Evolutionary conservation across 2,329 filamentous ascomycete genomes (phyloP).

Genomic region (Neonectria neomacrospora): DNA sequence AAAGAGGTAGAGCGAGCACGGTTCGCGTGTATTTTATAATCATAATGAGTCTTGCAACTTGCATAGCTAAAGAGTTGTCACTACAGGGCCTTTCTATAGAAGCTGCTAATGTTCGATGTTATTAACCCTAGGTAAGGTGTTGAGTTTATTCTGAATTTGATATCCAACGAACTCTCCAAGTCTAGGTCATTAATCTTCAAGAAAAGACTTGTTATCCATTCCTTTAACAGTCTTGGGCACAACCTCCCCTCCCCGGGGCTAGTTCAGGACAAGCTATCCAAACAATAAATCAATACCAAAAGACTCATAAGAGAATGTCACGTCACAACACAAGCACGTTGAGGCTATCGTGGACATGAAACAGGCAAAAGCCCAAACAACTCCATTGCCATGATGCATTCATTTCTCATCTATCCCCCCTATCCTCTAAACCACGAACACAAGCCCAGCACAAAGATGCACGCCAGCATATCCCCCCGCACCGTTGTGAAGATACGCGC

Average conservation of each 20-base stretch:
- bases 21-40: not conserved
- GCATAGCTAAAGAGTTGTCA: not conserved
- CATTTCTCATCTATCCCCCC: not conserved
- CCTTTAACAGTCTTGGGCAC: too few species aligned
- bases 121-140: too few species aligned
- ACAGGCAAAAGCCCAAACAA: not conserved
- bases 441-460: constrained; percentile 78
- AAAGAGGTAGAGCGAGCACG: not conserved
- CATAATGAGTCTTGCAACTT: not conserved
- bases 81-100: not conserved
- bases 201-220: not conserved
- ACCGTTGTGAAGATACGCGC: constrained; percentile 78
- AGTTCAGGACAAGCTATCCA: not conserved
- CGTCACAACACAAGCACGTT: not conserved
- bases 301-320: not conserved
- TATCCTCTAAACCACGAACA: constrained; percentile 57
- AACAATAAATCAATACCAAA: not conserved
- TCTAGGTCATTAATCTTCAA: not conserved
- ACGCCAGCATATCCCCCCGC: constrained; percentile 77
- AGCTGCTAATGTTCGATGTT: not conserved
- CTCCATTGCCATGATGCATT: constrained; percentile 11
- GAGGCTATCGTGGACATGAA: not conserved
- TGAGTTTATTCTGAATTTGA: too few species aligned
- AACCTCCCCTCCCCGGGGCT: not conserved
- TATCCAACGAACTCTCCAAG: not conserved